Evolutionary conservation across 1,284 basidiomycete species (phyloP).

Genomic region (Apiotrichum domesticum): DNA sequence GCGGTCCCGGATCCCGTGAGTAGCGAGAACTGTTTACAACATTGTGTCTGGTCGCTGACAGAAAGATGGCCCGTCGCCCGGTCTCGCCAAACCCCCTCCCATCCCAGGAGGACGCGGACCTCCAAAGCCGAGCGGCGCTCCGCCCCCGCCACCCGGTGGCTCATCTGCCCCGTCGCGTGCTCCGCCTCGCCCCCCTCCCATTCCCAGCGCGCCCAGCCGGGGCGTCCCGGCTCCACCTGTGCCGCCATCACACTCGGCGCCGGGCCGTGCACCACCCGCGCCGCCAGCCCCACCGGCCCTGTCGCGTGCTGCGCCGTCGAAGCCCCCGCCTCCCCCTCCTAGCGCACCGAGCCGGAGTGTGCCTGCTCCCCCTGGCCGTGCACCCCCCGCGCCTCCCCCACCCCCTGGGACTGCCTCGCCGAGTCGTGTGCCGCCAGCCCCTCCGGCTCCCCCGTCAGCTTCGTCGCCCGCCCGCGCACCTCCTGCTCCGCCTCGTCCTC

Average conservation of each 20-base stretch:
- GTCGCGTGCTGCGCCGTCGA: constrained; percentile 1
- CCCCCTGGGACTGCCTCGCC: constrained; percentile 8
- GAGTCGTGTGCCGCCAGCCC: constrained; percentile 11
- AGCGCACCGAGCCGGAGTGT: constrained; percentile 2
- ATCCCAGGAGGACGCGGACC: constrained; percentile 49
- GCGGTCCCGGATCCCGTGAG: constrained; percentile 51
- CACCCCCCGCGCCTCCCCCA: constrained; percentile 59
- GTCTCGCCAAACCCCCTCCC: constrained; percentile 22
- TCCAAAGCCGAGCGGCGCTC: constrained; percentile 56
- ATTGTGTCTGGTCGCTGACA: not conserved
- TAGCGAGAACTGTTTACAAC: too few relatives aligned
- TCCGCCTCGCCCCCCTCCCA: constrained; percentile 12
- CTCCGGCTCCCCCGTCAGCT: constrained; percentile 7
- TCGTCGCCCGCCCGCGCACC: constrained; percentile 8
- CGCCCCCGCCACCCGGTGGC: constrained; percentile 21
- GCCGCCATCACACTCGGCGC: not conserved
- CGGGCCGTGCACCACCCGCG: constrained; percentile 8
- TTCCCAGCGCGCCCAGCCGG: not conserved
- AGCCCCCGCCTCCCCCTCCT: not conserved
- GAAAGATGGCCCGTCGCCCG: constrained; percentile 14
- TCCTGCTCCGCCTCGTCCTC: constrained; percentile 31
- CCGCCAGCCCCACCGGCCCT: constrained; percentile 22
- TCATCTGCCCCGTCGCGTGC: constrained; percentile 15
- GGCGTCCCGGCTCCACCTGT: constrained; percentile 3
- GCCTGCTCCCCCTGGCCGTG: constrained; percentile 54